Base-by-base conservation (phyloP, 768 basidiomycete species). In the Agaricus subrufescens region DNA sequence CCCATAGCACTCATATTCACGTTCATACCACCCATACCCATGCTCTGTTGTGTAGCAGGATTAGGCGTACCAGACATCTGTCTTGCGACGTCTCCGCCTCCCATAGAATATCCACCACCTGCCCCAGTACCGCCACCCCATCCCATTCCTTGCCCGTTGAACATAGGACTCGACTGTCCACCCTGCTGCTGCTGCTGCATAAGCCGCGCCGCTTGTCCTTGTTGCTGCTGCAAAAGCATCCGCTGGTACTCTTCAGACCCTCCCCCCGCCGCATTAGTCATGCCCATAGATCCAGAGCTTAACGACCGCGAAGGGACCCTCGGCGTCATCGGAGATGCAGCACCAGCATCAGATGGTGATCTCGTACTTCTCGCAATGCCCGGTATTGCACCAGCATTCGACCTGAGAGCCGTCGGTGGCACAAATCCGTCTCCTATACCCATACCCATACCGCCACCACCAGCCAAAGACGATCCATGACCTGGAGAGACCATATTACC, bases 351-450 rank as follows among this genome's bases (percentile, higher is more conserved):
- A 15, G 86, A 83, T n/a, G 89, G 89, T 42, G 89, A 89, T 54
- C 87, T 77, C 49, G 82, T 80, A 61, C 84, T 89, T 62, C 89
- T 75, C 23, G 88, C 86, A 51, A 91, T 91, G 11, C 87, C 87
- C 0, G 86, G 87, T 52, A 89, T 85, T 23, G 80, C 68, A 42
- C 76, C 61, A 29, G 62, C 70, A 63, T 82, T 85, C 42, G 84
- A 85, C 19, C 83, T 75, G 30, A 85, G 69, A 4, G 75, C 52
- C 6, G 60, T 73, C 11, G 81, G 76, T 56, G 54, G 47, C n/a
- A 56, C 54, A 38, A 56, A 56, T 27, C 81, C 79, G 53, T 74
- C 61, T 15, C 60, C 57, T 15, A 39, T 50, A n/a, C 58, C 59
- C 43, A 51, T 48, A n/a, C 47, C 55, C 30, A 57, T 46, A 19